Percentiles rank a stretch among this genome's conserved stretches.
Conservation (phyloP, 78 protist species). For the Planoprotostelium fungivorum region DNA sequence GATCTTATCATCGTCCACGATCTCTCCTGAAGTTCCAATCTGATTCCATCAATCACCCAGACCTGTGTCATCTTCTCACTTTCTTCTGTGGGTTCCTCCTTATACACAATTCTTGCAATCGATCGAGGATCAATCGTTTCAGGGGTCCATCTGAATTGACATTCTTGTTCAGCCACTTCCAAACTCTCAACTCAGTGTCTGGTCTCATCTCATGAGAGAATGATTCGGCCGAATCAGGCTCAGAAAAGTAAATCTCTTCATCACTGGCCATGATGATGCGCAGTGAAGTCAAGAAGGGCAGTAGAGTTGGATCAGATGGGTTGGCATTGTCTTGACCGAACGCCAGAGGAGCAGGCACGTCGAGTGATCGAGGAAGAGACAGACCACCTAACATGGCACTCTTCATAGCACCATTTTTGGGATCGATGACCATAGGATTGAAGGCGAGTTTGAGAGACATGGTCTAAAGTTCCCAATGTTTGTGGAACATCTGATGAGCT, state of each 20-base stretch:
- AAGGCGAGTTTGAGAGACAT: not conserved
- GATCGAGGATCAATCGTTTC: not conserved
- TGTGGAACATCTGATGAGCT: not conserved
- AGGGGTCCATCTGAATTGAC: not conserved
- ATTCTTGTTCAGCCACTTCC: not conserved
- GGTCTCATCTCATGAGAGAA: not conserved
- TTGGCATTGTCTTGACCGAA: not conserved
- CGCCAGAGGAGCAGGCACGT: not conserved
- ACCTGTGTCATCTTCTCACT: not conserved
- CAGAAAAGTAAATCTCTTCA: not conserved
- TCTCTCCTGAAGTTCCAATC: not conserved
- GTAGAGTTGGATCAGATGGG: too few species aligned
- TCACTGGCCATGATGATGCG: not conserved
- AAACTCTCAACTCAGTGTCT: not conserved
- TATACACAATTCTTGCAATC: not conserved
- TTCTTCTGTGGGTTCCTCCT: not conserved
- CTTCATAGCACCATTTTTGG: not conserved
- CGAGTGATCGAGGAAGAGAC: not conserved
- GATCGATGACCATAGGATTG: not conserved
- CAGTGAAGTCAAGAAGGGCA: not conserved
- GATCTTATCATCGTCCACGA: not conserved
- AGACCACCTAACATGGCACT: not conserved
- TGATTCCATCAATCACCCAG: not conserved
- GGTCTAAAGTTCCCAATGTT: not conserved
- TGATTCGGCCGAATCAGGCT: not conserved